Evolutionary conservation across 768 basidiomycete genomes (phyloP), one percentile per base, ranked within the genome.

Genomic region (Kwoniella dendrophila): DNA sequence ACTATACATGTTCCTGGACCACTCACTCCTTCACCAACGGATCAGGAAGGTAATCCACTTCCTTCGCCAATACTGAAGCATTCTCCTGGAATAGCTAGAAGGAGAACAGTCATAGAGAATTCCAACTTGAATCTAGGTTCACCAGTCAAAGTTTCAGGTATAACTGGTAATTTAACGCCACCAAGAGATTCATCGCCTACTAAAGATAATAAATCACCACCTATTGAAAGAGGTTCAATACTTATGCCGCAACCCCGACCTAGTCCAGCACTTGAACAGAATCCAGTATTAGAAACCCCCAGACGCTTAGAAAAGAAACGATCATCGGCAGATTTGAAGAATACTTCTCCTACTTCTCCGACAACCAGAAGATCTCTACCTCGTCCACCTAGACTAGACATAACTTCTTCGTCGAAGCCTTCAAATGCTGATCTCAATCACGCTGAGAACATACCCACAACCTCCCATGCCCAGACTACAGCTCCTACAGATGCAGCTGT

Each of bases 341-440:
- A 58, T 40, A 22, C 27, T 16, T 65, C 66, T 14, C 68, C 70
- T 8, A 38, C 62, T 11, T 75, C 73, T 4, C 59, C 73, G 4
- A 51, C 62, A 3, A 22, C 62, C 1, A 66, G 54, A 45, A 55
- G 74, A 34, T 69, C 71, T 2, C 59, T 75, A 22, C 74, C 74
- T 36, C 63, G 68, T 26, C 74, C 74, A 16, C 74, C 72, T 4
- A 62, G 47, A 30, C 47, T 56, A 32, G 59, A 53, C 32, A 40
- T 20, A 0, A 24, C 38, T 18, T 18, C 32, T 29, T 2, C 41
- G 32, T 8, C 44, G 10, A 20, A 55, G 26, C 33, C 53, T 8
- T 55, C 60, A 4, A 14, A 3, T 27, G 16, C 60, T 7, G 60
- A 62, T 18, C 11, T 49, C 16, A 10, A 26, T 24, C 59, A 60